Conservation (phyloP, 2,329 filamentous ascomycete genomes). For the Diplodia mutila region DNA sequence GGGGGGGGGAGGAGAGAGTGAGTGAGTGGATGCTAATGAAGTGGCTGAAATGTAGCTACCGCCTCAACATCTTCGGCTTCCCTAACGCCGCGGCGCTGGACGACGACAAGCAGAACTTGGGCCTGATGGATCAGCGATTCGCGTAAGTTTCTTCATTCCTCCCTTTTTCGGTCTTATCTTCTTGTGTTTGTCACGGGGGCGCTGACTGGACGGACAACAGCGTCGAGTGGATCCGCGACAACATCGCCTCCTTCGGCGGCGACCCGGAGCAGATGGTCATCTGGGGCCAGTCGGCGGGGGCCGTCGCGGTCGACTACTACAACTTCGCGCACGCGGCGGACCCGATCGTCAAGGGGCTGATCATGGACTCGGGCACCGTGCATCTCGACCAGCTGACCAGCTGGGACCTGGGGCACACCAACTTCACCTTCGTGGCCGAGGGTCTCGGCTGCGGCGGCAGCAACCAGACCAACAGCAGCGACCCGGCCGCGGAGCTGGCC, state of each 20-base stretch:
- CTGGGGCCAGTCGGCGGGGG: slow-evolving; percentile 28
- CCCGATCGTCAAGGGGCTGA: slow-evolving; percentile 54
- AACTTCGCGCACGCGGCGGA: slow-evolving; percentile 53
- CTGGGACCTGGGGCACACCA: slow-evolving; percentile 35
- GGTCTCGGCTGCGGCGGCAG: slow-evolving; percentile 44
- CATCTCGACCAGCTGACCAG: slow-evolving; percentile 36
- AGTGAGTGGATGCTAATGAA: background rate
- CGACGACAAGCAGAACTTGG: slow-evolving; percentile 38
- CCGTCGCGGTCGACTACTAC: slow-evolving; percentile 48
- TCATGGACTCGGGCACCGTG: slow-evolving; percentile 54
- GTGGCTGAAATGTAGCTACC: slow-evolving; percentile 26
- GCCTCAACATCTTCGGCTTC: slow-evolving; percentile 48
- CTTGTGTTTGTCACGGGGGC: too few relatives aligned
- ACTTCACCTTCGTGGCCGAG: slow-evolving; percentile 46
- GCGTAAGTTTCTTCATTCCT: slow-evolving; percentile 32
- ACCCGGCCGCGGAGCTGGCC: slow-evolving; percentile 37
- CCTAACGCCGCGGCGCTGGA: slow-evolving; percentile 27
- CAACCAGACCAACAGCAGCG: slow-evolving; percentile 28
- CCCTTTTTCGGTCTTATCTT: too few relatives aligned
- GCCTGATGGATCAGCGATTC: slow-evolving; percentile 44
- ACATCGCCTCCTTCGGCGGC: slow-evolving; percentile 50
- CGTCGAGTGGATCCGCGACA: slow-evolving; percentile 47
- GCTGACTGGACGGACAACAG: background rate
- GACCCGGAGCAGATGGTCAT: slow-evolving; percentile 51
- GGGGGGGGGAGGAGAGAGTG: background rate